Base-by-base conservation (phyloP, 371 early-diverging fungal genomes). In the Mortierella sp. region DNA sequence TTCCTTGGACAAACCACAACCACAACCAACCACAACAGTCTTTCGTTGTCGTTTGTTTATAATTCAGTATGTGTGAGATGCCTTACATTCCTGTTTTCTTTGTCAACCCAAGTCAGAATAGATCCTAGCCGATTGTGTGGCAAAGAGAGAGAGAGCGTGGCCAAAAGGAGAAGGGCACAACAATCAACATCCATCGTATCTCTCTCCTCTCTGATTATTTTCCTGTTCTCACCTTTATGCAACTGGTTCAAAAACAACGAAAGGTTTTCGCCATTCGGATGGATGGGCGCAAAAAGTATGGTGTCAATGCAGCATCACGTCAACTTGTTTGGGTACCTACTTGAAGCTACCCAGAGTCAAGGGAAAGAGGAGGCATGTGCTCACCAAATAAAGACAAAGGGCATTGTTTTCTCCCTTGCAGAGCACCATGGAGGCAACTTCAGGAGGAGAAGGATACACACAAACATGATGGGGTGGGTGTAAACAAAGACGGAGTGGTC, bases 71-170 rank as follows among this genome's bases (percentile, higher is more conserved):
- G 21, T 24, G 24, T 54, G 54, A 7, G 16, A 65, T 65, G 21
- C 34, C 65, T 34, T 65, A 38, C 16, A 65, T 65, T 65, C 65
- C 38, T 65, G 24, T 65, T 65, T 65, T 65, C 65, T 38, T 65
- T 65, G 24, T 38, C 65, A 60, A 31, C 38, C 10, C 65, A 65
- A 19, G 65, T 38, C 65, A 65, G 65, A 65, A 65, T 65, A 65
- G 65, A 65, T 38, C 38, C 19, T 65, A 38, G 5, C 65, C 38
- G 65, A 65, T 65, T 24, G 38, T 38, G 34, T 34, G 19, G 1
- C 8, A 38, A 31, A 5, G n/a, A n/a, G n/a, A n/a, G n/a, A n/a
- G n/a, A n/a, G n/a, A n/a, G n/a, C n/a, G n/a, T n/a, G n/a, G n/a
- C n/a, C n/a, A n/a, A n/a, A n/a, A n/a, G n/a, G n/a, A n/a, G n/a